These are phyloP conservation scores for Trypanosoma mega DNA, from an alignment of 208 protist species.

Conservation along the genomic window DNA sequence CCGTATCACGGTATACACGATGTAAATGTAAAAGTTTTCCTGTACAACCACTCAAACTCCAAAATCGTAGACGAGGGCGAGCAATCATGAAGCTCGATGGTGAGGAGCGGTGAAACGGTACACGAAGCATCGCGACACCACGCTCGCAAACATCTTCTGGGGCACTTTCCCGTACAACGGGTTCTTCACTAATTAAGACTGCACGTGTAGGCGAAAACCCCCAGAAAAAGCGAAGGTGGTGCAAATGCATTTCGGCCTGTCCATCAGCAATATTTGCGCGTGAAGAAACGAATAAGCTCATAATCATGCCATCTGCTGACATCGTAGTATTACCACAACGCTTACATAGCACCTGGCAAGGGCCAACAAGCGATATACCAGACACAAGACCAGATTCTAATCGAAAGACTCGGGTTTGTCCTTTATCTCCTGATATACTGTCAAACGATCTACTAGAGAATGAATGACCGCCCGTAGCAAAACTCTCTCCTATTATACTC, in stretches of 20 bases:
- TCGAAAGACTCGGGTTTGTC: constrained; percentile 28
- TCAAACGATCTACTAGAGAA: neutral
- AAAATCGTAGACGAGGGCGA: constrained; percentile 45
- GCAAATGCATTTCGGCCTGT: constrained; percentile 37
- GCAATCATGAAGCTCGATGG: constrained; percentile 38
- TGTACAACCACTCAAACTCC: constrained; percentile 36
- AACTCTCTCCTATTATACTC: no score
- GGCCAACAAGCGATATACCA: constrained; percentile 43
- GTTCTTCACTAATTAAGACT: constrained; percentile 34
- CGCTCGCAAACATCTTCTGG: constrained; percentile 47
- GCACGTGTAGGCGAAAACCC: constrained; percentile 22
- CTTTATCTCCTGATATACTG: constrained; percentile 9
- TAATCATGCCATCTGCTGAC: neutral
- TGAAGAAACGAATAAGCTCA: constrained; percentile 47
- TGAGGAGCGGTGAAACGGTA: constrained; percentile 18
- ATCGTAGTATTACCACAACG: constrained; percentile 38
- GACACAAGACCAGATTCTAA: constrained; percentile 49
- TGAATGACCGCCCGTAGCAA: neutral
- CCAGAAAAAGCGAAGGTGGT: constrained; percentile 39
- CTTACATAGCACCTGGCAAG: constrained; percentile 62
- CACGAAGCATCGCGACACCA: constrained; percentile 34
- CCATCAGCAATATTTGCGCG: constrained; percentile 23
- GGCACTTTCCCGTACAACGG: constrained; percentile 36
- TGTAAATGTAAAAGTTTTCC: constrained; percentile 37
- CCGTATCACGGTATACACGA: constrained; percentile 30